Evolutionary conservation across 345 rosid species (phyloP), one percentile per base, ranked within the genome.

Genomic region (Rhodamnia rubescens): DNA sequence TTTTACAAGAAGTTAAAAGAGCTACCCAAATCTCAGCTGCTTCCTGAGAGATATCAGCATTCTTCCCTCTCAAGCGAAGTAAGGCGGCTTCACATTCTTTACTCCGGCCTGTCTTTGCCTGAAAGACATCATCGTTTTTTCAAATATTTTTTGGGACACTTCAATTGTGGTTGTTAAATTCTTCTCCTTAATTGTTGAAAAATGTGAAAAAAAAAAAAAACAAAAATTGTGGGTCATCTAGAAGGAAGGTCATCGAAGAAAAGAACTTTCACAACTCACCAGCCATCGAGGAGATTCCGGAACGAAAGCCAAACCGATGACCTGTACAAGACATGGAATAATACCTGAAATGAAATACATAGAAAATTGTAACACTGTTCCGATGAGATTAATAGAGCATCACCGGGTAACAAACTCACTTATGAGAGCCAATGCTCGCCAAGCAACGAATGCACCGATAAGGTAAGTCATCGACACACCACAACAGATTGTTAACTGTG

Each of bases 401-500:
- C 58, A 26, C 40, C 74, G 78, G 49, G 54, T 26, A 75, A 8
- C 27, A 47, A 85, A 14, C 14, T 85, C 94, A 95, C 99, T 94
- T 15, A 93, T 83, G 32, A 93, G 85, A 85, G 99, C 98, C 88
- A 96, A 88, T 53, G 83, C 88, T 85, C 92, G 88, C 99, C 99
- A 95, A 86, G 92, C 83, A 40, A 89, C 84, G 50, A 93, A 91
- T 83, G 98, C 86, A 86, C 98, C 98, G 21, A 95, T 88, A 36
- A 96, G 93, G 91, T 87, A 95, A 55, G 94, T 91, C 57, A 91
- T 20, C 44, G 96, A 89, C 59, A 88, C 91, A n/a, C 99, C 96
- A 64, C 84, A 84, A 85, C 98, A 94, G 88, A 96, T 94, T 93
- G 93, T 93, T 83, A 96, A 88, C 98, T 96, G 92, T 87, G 53